phyloP scores from a whole-genome alignment of 1,284 basidiomycete species.

The Heterobasidion annosum region DNA sequence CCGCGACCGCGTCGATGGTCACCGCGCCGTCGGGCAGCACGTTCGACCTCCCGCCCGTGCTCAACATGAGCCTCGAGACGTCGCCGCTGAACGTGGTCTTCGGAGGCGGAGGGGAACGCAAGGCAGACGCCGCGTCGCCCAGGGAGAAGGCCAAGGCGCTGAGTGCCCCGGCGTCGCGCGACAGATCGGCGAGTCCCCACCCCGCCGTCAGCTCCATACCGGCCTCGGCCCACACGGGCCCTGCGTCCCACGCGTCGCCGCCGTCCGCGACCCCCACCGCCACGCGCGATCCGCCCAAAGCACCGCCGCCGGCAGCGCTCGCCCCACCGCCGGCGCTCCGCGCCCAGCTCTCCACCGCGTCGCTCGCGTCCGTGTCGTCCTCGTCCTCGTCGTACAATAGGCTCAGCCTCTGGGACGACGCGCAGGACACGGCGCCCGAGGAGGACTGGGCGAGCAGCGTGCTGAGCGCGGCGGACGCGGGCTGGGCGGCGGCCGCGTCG shows the following conservation, averaged over 20 bases:
- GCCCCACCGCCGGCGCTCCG: not conserved
- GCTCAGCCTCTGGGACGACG: constrained; percentile 28
- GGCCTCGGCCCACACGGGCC: too few species aligned
- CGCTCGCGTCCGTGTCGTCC: constrained; percentile 10
- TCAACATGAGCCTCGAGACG: constrained; percentile 42
- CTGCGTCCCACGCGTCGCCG: not conserved
- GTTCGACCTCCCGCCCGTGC: constrained; percentile 31
- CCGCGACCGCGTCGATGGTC: constrained; percentile 5
- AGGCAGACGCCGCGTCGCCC: not conserved
- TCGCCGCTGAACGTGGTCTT: constrained; percentile 33
- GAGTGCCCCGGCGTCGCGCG: not conserved
- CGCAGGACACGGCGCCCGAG: constrained; percentile 16
- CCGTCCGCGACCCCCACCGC: not conserved
- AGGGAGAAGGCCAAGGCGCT: not conserved
- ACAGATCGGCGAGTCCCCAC: not conserved
- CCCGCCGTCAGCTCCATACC: not conserved
- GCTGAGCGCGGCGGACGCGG: constrained; percentile 39
- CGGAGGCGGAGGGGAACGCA: constrained; percentile 15
- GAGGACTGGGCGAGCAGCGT: constrained; percentile 59
- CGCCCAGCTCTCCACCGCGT: not conserved
- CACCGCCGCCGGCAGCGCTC: not conserved
- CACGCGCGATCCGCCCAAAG: not conserved
- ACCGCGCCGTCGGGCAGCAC: constrained; percentile 34
- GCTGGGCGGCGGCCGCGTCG: constrained; percentile 4
- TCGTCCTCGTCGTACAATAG: constrained; percentile 28